Conservation (phyloP, 768 basidiomycete genomes). For the Phylloporus arenicola region DNA sequence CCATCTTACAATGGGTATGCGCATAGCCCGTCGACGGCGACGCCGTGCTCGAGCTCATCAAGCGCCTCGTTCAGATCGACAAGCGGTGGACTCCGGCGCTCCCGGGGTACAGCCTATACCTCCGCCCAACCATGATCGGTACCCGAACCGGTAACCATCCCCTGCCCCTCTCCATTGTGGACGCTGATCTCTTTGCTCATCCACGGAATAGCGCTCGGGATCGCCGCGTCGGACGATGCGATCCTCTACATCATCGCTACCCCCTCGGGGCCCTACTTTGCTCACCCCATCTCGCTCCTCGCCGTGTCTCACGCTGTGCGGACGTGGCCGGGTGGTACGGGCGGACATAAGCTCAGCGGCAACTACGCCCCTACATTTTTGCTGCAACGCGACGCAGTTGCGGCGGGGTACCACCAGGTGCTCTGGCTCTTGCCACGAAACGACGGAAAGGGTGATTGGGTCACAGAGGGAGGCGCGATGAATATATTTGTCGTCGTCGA, state of each 20-base stretch:
- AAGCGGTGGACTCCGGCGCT: constrained; percentile 77
- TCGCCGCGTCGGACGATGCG: constrained; percentile 73
- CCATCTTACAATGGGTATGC: no score
- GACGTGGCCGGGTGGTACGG: constrained; percentile 78
- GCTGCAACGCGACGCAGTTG: constrained; percentile 60
- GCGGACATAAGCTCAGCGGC: constrained; percentile 54
- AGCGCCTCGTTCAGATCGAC: constrained; percentile 66
- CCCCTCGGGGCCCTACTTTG: constrained; percentile 50
- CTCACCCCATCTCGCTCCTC: constrained; percentile 49
- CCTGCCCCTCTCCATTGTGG: background rate
- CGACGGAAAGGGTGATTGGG: constrained; percentile 45
- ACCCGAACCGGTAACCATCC: constrained; percentile 32
- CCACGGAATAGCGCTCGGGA: constrained; percentile 44
- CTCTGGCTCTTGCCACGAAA: constrained; percentile 54
- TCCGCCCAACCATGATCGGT: constrained; percentile 71
- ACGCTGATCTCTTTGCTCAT: background rate
- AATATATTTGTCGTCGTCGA: constrained; percentile 70
- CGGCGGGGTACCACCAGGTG: constrained; percentile 70
- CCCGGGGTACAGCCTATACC: constrained; percentile 77
- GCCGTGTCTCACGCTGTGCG: constrained; percentile 73
- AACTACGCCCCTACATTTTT: constrained; percentile 61
- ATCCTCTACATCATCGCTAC: constrained; percentile 81
- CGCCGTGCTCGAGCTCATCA: constrained; percentile 47
- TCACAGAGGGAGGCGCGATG: constrained; percentile 71
- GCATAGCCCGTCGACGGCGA: constrained; percentile 41